Base-by-base conservation (phyloP, 2,329 filamentous ascomycete species). In the Aspergillus latus region DNA sequence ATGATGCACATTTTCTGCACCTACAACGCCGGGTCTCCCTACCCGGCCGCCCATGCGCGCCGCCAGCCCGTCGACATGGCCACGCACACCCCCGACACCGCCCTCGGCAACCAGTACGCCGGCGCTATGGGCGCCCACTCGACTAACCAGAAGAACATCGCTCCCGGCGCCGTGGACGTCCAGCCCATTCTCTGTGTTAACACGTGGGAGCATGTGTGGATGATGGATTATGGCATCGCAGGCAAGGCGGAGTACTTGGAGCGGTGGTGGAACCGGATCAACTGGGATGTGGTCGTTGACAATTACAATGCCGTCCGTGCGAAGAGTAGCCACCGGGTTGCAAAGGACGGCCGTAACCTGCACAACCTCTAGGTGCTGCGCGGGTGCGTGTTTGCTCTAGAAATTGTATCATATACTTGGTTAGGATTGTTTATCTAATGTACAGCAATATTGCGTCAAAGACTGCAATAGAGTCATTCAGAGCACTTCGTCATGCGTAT, bases 161-260 rank as follows among this genome's bases (percentile, higher is more conserved):
- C 75, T 3, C 74, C 72, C 32, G 74, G 75, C 5, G 76, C 73
- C 10, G 58, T 71, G n/a, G 71, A 88, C 48, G 74, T 92, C 34
- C 80, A 85, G 55, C 92, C 93, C 11, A 80, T 97, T 59, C 78
- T 99, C 66, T 97, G 93, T 72, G 83, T 97, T 58, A 97, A 92
- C 77, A 96, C 92, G 4, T 99, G 94, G 94, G 88, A 97, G 79
- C 94, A 97, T 76, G 87, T 88, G 7, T 99, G 89, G 85, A 77
- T 97, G 72, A 83, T 84, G 54, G 92, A 97, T 73, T 97, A 89
- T 74, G 88, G 88, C 5, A 73, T 87, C 55, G 81, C 79, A 44
- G 91, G 90, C 49, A 99, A 97, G 84, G 79, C 80, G 52, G 76
- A 79, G 51, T 99, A 85, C 73, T 80, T 92, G 52, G 83, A 89